These are phyloP conservation scores for Microstroma glucosiphilum DNA, from an alignment of 1,284 basidiomycete genomes.

Conservation along the genomic window DNA sequence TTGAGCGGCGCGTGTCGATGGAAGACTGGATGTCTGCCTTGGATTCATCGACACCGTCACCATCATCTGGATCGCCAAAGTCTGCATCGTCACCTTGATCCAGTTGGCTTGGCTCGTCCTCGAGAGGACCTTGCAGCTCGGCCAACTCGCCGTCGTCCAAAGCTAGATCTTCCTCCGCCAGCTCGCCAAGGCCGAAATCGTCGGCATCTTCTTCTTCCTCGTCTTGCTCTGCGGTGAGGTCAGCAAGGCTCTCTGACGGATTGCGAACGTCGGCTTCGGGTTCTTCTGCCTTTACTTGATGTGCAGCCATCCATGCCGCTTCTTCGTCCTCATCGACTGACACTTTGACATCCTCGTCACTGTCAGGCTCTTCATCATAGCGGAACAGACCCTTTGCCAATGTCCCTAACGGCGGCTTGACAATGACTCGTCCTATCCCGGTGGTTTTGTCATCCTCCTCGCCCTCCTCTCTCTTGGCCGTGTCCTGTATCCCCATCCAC, in stretches of 20 bases:
- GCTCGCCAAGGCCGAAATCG: constrained; percentile 30
- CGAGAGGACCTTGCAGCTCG: background rate
- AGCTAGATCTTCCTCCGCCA: constrained; percentile 22
- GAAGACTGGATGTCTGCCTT: constrained; percentile 7
- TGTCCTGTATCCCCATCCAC: background rate
- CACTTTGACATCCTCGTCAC: background rate
- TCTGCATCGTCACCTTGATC: constrained; percentile 16
- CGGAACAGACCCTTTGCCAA: too few species aligned
- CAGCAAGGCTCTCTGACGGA: constrained; percentile 20
- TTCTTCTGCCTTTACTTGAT: too few species aligned
- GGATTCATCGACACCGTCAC: constrained; percentile 14
- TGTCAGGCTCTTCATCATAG: background rate
- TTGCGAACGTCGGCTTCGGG: too few species aligned
- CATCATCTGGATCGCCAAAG: constrained; percentile 15
- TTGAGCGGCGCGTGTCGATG: background rate
- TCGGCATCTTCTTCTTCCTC: constrained; percentile 29
- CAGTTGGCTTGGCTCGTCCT: background rate
- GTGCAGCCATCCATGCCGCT: constrained; percentile 1
- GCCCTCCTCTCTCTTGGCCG: background rate
- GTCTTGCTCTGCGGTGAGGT: constrained; percentile 45
- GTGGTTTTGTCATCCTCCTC: background rate
- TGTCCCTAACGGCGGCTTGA: too few species aligned
- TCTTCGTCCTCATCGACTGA: background rate
- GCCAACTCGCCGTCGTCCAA: background rate
- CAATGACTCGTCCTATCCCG: too few species aligned